A percentile compares a stretch with the other conserved stretches of the same genome.
phyloP scores from a whole-genome alignment of 2,329 filamentous ascomycete species.

The Epicoccum nigrum region DNA sequence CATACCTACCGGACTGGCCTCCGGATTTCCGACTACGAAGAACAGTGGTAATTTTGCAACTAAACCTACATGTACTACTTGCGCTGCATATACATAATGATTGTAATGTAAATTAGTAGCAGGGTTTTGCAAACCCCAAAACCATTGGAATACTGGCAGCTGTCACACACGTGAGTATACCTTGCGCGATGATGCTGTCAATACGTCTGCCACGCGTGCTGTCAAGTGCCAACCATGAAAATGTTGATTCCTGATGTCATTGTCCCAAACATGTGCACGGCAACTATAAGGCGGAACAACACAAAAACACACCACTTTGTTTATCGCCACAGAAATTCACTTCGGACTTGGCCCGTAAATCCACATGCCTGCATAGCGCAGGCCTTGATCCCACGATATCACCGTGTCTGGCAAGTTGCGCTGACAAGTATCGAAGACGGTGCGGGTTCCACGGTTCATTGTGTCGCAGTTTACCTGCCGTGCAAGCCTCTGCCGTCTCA shows the following conservation, averaged over 20 bases:
- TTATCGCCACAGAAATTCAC: slow-evolving; percentile 3
- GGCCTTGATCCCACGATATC: slow-evolving; percentile 12
- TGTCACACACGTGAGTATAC: not conserved
- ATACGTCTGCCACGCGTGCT: not conserved
- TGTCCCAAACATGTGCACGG: slow-evolving; percentile 3
- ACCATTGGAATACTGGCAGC: not conserved
- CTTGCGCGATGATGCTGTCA: not conserved
- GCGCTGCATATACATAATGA: not conserved
- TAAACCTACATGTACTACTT: too few species aligned
- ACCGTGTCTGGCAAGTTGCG: slow-evolving; percentile 22
- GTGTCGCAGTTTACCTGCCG: slow-evolving; percentile 16
- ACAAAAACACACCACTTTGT: not conserved
- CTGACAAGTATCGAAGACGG: slow-evolving; percentile 24
- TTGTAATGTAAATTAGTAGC: too few species aligned
- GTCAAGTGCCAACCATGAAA: slow-evolving; percentile 5
- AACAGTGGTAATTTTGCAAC: not conserved
- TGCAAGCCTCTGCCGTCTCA: slow-evolving; percentile 15
- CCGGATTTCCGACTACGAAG: slow-evolving; percentile 8
- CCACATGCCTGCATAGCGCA: slow-evolving; percentile 2
- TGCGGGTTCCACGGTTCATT: slow-evolving; percentile 30
- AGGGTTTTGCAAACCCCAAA: too few species aligned
- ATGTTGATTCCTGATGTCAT: slow-evolving; percentile 13
- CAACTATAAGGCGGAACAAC: not conserved
- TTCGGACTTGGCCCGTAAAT: slow-evolving; percentile 5
- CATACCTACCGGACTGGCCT: slow-evolving; percentile 6